Percentiles rank a stretch among this genome's conserved stretches.
These are phyloP conservation scores for Diaporthe nobilis DNA, from an alignment of 2,329 filamentous ascomycete species.

Conservation along the genomic window DNA sequence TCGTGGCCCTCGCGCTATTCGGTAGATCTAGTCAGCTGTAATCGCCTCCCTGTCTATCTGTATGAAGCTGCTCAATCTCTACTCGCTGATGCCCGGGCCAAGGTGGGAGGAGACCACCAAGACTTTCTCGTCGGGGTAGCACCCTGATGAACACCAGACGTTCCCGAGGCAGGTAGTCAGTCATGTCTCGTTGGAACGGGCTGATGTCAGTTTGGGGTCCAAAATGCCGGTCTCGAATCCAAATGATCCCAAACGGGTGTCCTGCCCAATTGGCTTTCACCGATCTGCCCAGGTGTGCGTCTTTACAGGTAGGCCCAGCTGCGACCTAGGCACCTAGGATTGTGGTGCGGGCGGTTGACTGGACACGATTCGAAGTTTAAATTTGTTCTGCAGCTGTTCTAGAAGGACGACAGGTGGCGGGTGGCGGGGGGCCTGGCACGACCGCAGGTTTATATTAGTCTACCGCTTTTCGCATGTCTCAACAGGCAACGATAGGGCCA, in stretches of 20 bases:
- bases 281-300: not conserved
- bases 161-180: not conserved
- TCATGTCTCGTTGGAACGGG: not conserved
- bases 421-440: not conserved
- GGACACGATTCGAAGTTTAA: conserved; percentile 12
- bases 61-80: not conserved
- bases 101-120: not conserved
- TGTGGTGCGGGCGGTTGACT: conserved; percentile 7
- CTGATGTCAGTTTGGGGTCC: conserved; percentile 27
- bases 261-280: conserved; percentile 33
- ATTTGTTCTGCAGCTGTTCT: conserved; percentile 24
- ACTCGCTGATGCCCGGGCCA: not conserved
- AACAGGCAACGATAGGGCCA: not conserved
- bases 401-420: not conserved
- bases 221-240: not conserved
- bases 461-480: not conserved
- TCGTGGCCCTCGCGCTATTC: conserved; percentile 9
- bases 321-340: not conserved
- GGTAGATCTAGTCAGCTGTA: conserved; percentile 12
- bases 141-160: not conserved
- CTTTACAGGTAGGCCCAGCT: not conserved
- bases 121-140: not conserved
- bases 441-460: not conserved
- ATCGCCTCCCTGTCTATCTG: not conserved
- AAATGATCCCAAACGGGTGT: not conserved